phyloP scores from a whole-genome alignment of 768 basidiomycete species.

The Boletus speciosus region DNA sequence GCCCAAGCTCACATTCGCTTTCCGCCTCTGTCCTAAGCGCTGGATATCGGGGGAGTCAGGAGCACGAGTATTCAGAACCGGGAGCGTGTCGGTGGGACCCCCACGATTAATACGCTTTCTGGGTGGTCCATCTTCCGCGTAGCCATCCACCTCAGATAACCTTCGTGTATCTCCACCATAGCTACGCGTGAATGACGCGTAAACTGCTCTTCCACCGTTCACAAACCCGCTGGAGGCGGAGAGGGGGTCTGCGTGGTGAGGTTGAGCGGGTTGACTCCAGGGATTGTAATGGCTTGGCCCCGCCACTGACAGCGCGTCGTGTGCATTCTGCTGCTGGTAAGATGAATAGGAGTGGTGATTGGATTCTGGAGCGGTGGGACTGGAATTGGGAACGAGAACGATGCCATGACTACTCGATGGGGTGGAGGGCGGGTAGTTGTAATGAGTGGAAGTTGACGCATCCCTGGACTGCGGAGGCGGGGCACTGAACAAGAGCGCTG shows the following conservation, averaged over 20 bases:
- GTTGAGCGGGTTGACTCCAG: slow-evolving; percentile 36
- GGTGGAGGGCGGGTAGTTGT: slow-evolving; percentile 47
- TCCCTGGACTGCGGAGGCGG: slow-evolving; percentile 73
- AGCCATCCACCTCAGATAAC: slow-evolving; percentile 37
- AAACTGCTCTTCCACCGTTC: slow-evolving; percentile 36
- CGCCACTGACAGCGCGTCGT: slow-evolving; percentile 44
- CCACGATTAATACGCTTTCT: slow-evolving; percentile 68
- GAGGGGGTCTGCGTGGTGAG: slow-evolving; percentile 48
- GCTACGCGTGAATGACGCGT: slow-evolving; percentile 55
- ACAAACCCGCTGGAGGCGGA: slow-evolving; percentile 58
- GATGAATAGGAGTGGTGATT: slow-evolving; percentile 38
- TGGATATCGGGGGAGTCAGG: slow-evolving; percentile 61
- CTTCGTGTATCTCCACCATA: slow-evolving; percentile 36
- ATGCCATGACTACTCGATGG: slow-evolving; percentile 46
- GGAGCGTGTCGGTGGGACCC: slow-evolving; percentile 34
- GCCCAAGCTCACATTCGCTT: slow-evolving; percentile 35
- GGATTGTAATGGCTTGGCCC: slow-evolving; percentile 35
- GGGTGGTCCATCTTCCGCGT: slow-evolving; percentile 57
- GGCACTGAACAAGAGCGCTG: slow-evolving; percentile 33
- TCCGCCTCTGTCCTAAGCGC: slow-evolving; percentile 49
- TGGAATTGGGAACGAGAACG: slow-evolving; percentile 76
- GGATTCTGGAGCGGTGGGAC: slow-evolving; percentile 49
- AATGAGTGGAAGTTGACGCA: slow-evolving; percentile 64
- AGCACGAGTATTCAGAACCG: slow-evolving; percentile 11
- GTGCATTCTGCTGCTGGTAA: slow-evolving; percentile 33